Conservation (phyloP, 306 rosid genomes). For the Luffa acutangula region DNA sequence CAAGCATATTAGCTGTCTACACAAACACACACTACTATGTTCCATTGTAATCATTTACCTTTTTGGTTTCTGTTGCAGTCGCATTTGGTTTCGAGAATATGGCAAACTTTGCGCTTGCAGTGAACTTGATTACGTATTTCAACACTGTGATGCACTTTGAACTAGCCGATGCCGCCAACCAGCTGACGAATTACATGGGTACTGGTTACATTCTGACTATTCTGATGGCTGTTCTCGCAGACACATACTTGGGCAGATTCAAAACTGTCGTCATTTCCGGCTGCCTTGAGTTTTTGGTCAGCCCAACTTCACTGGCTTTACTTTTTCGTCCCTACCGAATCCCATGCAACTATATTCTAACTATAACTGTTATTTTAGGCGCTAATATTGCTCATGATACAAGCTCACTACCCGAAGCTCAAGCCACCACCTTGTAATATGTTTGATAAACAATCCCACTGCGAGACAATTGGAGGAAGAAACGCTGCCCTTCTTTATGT, state of each 20-base stretch:
- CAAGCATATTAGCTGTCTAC: neutral
- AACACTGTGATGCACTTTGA: constrained; percentile 48
- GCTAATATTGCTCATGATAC: constrained; percentile 45
- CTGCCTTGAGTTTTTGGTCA: constrained; percentile 60
- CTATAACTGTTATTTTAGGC: constrained; percentile 30
- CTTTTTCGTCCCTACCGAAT: neutral
- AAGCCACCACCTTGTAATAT: constrained; percentile 47
- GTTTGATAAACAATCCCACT: constrained; percentile 17
- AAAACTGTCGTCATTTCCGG: constrained; percentile 41
- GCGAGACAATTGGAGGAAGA: constrained; percentile 33
- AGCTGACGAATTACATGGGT: constrained; percentile 75
- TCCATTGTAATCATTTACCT: neutral
- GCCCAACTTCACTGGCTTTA: constrained; percentile 8
- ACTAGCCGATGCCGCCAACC: constrained; percentile 70
- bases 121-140: constrained; percentile 74
- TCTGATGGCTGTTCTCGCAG: constrained; percentile 61
- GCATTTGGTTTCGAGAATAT: constrained; percentile 52
- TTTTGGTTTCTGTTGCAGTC: constrained; percentile 25
- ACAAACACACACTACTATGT: neutral
- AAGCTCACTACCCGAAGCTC: constrained; percentile 60
- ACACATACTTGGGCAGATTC: constrained; percentile 60
- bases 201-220: constrained; percentile 59
- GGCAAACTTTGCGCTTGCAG: constrained; percentile 70
- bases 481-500: constrained; percentile 46
- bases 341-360: neutral